phyloP scores from a whole-genome alignment of 2,329 filamentous ascomycete species.

The Microascus cirrosus region DNA sequence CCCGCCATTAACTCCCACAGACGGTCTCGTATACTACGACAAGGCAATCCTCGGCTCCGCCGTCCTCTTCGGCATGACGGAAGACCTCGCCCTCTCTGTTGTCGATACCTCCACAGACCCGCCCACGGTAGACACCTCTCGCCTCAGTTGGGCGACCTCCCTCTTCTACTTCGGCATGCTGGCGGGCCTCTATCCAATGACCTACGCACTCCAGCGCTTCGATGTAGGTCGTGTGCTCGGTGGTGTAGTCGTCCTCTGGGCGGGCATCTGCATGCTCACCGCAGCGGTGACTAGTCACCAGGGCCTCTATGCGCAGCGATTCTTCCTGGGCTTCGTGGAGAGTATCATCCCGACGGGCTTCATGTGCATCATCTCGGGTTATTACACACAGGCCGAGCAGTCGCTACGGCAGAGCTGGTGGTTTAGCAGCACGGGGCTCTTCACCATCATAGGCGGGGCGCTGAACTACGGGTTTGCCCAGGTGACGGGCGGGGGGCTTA shows the following conservation, averaged over 20 bases:
- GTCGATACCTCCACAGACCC: conserved; percentile 30
- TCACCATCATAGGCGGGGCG: conserved; percentile 50
- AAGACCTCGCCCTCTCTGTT: conserved; percentile 50
- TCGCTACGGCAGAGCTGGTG: conserved; percentile 55
- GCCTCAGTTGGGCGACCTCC: conserved; percentile 66
- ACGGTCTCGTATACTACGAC: conserved; percentile 31
- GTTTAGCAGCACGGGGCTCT: conserved; percentile 49
- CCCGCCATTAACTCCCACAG: conserved; percentile 10
- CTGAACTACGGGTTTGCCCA: conserved; percentile 60
- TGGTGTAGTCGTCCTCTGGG: conserved; percentile 53
- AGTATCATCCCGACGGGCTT: conserved; percentile 55
- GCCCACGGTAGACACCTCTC: conserved; percentile 49
- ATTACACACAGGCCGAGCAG: conserved; percentile 57
- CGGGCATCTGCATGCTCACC: conserved; percentile 55
- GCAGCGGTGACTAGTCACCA: conserved; percentile 52
- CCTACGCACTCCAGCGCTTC: conserved; percentile 59
- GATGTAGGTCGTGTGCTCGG: conserved; percentile 54
- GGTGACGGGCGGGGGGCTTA: conserved; percentile 39
- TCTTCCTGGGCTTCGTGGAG: conserved; percentile 53
- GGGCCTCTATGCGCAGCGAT: conserved; percentile 56
- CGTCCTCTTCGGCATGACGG: conserved; percentile 65
- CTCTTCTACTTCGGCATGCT: conserved; percentile 77
- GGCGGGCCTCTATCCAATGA: conserved; percentile 62
- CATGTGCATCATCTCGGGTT: conserved; percentile 51
- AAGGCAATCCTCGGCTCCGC: conserved; percentile 65